Percentiles rank a stretch among this genome's conserved stretches.
Conservation (phyloP, 2,329 filamentous ascomycete genomes). For the Drechslera avenae region DNA sequence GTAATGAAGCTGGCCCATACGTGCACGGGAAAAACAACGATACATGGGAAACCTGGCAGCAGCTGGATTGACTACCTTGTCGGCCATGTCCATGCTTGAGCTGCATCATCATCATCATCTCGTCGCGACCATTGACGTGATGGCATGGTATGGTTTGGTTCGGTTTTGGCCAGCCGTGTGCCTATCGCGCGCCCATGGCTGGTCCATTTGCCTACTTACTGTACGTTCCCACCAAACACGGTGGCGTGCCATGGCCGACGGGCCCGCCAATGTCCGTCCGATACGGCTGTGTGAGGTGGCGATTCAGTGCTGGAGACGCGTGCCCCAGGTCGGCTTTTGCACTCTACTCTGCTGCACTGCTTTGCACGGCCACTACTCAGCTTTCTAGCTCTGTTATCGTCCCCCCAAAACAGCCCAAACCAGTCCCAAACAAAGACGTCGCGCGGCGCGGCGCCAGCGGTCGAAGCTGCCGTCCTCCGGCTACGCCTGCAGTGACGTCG, state of each 20-base stretch:
- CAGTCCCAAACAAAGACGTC: background rate
- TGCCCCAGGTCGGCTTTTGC: too few relatives aligned
- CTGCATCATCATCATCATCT: too few relatives aligned
- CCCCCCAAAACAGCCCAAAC: background rate
- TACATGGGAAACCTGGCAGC: constrained; percentile 1
- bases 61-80: too few relatives aligned
- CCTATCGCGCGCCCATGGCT: background rate
- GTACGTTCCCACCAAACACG: background rate
- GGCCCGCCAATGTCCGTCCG: background rate
- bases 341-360: too few relatives aligned
- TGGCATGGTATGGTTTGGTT: too few relatives aligned
- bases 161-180: background rate
- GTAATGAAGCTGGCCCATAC: too few relatives aligned
- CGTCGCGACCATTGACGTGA: background rate
- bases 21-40: too few relatives aligned
- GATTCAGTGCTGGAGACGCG: background rate
- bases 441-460: background rate
- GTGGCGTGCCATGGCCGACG: background rate
- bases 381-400: background rate
- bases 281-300: background rate
- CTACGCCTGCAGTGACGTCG: constrained; percentile 16
- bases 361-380: background rate
- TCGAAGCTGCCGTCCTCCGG: constrained; percentile 7
- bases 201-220: background rate
- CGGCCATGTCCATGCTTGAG: background rate